These are phyloP conservation scores for Tolypocladium tundrense DNA, from an alignment of 2,329 filamentous ascomycete species.

Conservation along the genomic window DNA sequence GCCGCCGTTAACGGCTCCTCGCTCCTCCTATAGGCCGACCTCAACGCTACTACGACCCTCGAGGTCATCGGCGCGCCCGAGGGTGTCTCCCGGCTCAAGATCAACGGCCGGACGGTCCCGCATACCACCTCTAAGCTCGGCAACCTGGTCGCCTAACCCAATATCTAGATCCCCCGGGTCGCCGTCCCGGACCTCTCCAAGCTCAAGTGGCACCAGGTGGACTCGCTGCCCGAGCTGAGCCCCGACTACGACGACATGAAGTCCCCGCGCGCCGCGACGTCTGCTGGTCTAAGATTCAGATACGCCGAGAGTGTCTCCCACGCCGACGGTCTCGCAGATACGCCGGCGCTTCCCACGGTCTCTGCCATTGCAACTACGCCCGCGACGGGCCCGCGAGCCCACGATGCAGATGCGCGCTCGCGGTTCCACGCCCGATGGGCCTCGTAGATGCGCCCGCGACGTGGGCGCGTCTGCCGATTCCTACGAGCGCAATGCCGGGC, in stretches of 20 bases:
- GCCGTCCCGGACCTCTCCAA: constrained; percentile 33
- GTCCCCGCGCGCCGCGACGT: too few relatives aligned
- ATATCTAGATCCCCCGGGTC: constrained; percentile 37
- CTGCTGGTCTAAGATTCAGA: too few relatives aligned
- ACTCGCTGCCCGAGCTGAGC: constrained; percentile 61
- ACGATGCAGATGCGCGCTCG: too few relatives aligned
- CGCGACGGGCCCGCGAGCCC: too few relatives aligned
- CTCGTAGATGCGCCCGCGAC: too few relatives aligned
- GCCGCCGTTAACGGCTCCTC: constrained; percentile 44
- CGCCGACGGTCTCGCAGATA: too few relatives aligned
- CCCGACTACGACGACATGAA: constrained; percentile 58
- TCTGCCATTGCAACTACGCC: too few relatives aligned
- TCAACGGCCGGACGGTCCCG: constrained; percentile 27
- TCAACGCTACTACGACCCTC: constrained; percentile 58
- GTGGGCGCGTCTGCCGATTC: too few relatives aligned
- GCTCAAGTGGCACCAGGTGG: constrained; percentile 58
- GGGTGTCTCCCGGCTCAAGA: constrained; percentile 30
- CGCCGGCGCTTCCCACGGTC: too few relatives aligned
- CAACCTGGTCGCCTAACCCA: constrained; percentile 38
- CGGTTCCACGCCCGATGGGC: too few relatives aligned
- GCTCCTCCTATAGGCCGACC: constrained; percentile 57
- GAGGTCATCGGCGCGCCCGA: constrained; percentile 57
- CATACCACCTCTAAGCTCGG: constrained; percentile 29
- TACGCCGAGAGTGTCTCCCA: too few relatives aligned
- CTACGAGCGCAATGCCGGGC: too few relatives aligned